Evolutionary conservation across 257 asterid species (phyloP).

Genomic region (Ligustrum vulgare): DNA sequence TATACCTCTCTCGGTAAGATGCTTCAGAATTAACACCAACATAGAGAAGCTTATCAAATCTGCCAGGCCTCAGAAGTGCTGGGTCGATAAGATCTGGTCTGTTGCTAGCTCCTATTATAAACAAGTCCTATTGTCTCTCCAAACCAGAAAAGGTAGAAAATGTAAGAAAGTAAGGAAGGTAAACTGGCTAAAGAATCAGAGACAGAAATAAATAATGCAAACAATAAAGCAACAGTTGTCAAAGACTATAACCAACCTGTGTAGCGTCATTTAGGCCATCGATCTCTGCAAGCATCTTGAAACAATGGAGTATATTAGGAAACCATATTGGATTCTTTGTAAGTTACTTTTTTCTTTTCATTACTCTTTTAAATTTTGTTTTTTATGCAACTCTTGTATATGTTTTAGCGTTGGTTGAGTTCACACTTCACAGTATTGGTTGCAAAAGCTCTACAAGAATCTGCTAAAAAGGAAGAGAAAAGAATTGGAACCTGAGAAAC

Average conservation of each 20-base stretch:
- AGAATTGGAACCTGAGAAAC: conserved; percentile 85
- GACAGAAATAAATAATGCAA: conserved; percentile 5
- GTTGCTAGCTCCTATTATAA: conserved; percentile 96
- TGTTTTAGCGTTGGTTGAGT: not conserved
- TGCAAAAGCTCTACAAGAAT: not conserved
- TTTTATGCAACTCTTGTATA: not conserved
- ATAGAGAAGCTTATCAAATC: conserved; percentile 97
- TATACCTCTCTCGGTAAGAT: conserved; percentile 86
- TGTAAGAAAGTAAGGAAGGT: not conserved
- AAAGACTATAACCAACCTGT: conserved; percentile 53
- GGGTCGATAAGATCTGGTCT: conserved; percentile 98
- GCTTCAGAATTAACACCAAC: conserved; percentile 97
- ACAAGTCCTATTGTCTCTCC: conserved; percentile 64
- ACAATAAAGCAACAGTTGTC: conserved; percentile 1
- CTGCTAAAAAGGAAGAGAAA: not conserved
- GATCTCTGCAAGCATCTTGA: conserved; percentile 96
- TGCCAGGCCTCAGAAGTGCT: conserved; percentile 95
- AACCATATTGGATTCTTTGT: not conserved
- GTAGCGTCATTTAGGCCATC: conserved; percentile 90
- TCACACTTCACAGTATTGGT: not conserved
- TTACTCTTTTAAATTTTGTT: not conserved
- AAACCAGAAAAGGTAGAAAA: conserved; percentile 5
- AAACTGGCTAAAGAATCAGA: not conserved
- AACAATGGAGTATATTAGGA: conserved; percentile 25
- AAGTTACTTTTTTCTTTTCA: not conserved